Evolutionary conservation across 805 yeast species (phyloP), one percentile per base, ranked within the genome.

Genomic region (Candida chilensis): DNA sequence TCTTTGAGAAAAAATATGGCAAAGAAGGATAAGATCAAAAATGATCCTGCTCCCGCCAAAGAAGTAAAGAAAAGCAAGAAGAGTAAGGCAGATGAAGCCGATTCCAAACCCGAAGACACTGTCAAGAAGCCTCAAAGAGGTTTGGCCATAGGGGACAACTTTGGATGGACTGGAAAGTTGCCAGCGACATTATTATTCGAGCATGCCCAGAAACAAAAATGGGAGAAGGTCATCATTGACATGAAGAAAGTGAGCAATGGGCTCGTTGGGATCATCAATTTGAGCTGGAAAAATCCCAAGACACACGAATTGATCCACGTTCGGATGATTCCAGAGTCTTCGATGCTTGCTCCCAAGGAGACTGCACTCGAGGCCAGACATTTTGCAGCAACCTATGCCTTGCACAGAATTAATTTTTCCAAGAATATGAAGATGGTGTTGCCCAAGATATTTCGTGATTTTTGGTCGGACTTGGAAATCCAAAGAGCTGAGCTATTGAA

Each of bases 121-220:
- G n/a, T n/a, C n/a, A 41, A 45, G 17, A 57, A 57, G 31, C 67
- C 67, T 4, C 54, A 41, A 28, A 38, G 67, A 35, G 69, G 69
- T 3, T 39, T 55, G 18, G 63, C 51, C 14, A 52, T 63, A 18
- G 67, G 66, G 10, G 78, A 81, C 11, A 70, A 80, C 21, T 59
- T 77, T 27, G 85, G 90, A 17, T 87, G 96, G 96, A 87, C 96
- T 1, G 98, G 98, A 1, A 90, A 90, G 44, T 61, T 90, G 11
- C 97, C 98, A 0, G 86, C 83, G 3, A 77, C 92, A 0, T 54
- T 90, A 12, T 65, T 90, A 4, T 85, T 85, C 45, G 98, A 90
- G 46, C 79, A 77, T 39, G 82, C 92, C 38, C 96, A 85, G 50
- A 82, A 79, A 48, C 75, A 71, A 35, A 85, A 86, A 53, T 90